A percentile compares a stretch with the other conserved stretches of the same genome.
Conservation (phyloP, 2,329 filamentous ascomycete species). For the Neonectria sp. region DNA sequence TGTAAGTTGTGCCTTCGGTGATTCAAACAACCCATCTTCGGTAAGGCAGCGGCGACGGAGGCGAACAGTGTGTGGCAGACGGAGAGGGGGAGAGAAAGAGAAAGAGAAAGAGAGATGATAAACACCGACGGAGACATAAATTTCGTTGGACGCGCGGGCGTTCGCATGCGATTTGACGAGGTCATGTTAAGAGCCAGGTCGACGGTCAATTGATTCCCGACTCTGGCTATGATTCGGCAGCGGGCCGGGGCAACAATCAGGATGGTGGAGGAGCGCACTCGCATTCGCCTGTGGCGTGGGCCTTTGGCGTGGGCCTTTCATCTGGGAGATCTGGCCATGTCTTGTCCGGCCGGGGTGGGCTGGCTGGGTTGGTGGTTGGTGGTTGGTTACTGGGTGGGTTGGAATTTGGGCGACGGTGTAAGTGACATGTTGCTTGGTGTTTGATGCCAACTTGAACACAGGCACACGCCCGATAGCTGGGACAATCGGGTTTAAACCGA, state of each 20-base stretch:
- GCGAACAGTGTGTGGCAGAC: neutral
- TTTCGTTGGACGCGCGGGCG: neutral
- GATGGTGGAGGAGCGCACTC: conserved; percentile 5
- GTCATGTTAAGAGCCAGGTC: neutral
- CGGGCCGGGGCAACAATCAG: neutral
- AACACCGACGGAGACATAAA: neutral
- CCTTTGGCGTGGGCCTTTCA: neutral
- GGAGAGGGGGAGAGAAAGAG: neutral
- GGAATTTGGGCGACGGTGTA: neutral
- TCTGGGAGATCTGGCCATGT: neutral
- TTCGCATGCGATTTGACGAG: neutral
- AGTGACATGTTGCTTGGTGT: neutral
- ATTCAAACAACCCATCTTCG: neutral
- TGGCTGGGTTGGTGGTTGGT: neutral
- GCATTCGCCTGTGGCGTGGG: conserved; percentile 10
- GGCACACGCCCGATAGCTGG: too few species aligned
- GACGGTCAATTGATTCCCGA: neutral
- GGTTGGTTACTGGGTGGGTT: neutral
- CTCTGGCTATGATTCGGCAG: neutral
- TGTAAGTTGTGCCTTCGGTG: neutral
- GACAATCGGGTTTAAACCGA: neutral
- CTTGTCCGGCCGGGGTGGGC: neutral
- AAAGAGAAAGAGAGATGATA: neutral
- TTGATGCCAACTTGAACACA: neutral
- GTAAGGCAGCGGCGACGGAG: neutral